A percentile compares a stretch with the other conserved stretches of the same genome.
Conservation (phyloP, 2,329 filamentous ascomycete species). For the Alternaria brassicicola region DNA sequence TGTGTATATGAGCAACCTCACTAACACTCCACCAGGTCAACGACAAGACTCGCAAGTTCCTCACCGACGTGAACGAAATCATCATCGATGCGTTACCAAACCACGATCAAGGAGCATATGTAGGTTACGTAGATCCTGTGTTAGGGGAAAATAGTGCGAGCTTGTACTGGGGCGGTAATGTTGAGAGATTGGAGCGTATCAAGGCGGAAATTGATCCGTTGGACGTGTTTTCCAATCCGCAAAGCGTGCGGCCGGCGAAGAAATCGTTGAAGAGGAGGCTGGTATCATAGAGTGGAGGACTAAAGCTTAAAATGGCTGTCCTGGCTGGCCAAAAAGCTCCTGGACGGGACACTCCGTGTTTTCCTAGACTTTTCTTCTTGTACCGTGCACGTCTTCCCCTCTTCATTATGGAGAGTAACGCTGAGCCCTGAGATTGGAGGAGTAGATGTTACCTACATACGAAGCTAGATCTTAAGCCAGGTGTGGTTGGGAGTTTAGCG, state of each 20-base stretch:
- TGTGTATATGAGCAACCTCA: not conserved
- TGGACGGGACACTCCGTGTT: not conserved
- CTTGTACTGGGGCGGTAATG: constrained; percentile 55
- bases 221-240: constrained; percentile 47
- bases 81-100: constrained; percentile 39
- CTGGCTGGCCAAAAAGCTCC: not conserved
- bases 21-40: constrained; percentile 22
- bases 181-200: constrained; percentile 44
- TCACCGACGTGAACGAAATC: constrained; percentile 51
- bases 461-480: not conserved
- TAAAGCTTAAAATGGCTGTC: not conserved
- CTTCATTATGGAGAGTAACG: not conserved
- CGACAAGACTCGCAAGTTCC: constrained; percentile 47
- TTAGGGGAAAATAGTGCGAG: constrained; percentile 52
- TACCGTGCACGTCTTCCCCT: not conserved
- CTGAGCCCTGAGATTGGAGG: not conserved
- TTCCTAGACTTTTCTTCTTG: not conserved
- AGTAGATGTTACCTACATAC: not conserved
- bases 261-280: not conserved
- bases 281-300: not conserved
- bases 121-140: constrained; percentile 60
- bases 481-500: too few species aligned
- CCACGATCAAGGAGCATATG: constrained; percentile 55
- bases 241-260: constrained; percentile 39
- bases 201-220: constrained; percentile 50